Percentiles rank a stretch among this genome's conserved stretches.
phyloP scores from a whole-genome alignment of 129 eudicot species.

The Silybum marianum region DNA sequence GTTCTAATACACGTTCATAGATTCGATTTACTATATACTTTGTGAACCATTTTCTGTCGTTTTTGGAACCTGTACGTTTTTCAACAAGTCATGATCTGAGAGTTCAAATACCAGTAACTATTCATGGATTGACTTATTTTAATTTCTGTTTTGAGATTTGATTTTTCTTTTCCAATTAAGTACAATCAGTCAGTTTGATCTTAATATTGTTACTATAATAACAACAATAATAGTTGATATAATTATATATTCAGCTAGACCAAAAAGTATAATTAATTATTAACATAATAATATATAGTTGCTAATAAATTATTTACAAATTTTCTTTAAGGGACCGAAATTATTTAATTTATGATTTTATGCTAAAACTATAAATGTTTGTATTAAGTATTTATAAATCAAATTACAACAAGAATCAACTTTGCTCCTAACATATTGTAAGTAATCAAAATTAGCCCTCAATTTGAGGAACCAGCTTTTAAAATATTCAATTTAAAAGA shows the following conservation, averaged over 20 bases:
- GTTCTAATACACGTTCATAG: slow-evolving; percentile 13
- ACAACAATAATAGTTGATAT: not conserved
- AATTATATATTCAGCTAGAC: not conserved
- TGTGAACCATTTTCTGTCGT: not conserved
- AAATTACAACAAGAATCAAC: not conserved
- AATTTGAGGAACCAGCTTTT: not conserved
- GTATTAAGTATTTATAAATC: not conserved
- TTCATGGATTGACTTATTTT: not conserved
- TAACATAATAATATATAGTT: not conserved
- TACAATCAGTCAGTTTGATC: too few relatives aligned
- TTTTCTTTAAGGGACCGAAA: not conserved
- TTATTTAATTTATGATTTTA: too few relatives aligned
- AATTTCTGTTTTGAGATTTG: not conserved
- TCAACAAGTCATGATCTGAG: not conserved
- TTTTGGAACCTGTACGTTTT: not conserved
- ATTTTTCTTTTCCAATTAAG: not conserved
- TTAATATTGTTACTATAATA: too few relatives aligned
- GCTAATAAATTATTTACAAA: not conserved
- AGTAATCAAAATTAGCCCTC: not conserved
- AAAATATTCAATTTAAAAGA: too few relatives aligned
- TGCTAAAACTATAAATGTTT: not conserved
- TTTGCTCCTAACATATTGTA: too few relatives aligned
- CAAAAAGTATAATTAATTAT: not conserved
- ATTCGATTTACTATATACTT: not conserved
- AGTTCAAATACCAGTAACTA: slow-evolving; percentile 4